Evolutionary conservation across 208 protist species (phyloP), one percentile per base, ranked within the genome.

Genomic region (Angomonas ambiguus): DNA sequence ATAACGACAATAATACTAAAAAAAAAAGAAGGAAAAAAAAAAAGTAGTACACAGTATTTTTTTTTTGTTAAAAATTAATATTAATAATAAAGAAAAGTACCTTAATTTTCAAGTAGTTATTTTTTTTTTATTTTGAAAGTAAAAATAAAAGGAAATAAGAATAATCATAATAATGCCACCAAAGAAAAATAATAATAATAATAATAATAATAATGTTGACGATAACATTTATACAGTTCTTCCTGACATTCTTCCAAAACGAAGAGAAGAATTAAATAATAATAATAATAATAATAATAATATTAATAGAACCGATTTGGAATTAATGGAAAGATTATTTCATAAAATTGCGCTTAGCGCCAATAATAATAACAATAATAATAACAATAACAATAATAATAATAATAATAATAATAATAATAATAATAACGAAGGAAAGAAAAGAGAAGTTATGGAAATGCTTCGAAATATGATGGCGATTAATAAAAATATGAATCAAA

Each of bases 51-150:
- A n/a, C n/a, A n/a, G 10, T 18, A 10, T 31, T 59, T 8, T 24
- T 35, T 25, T 65, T 4, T 48, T 72, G 25, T 60, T 73, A 56
- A 45, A 76, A 63, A 66, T 55, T 48, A 58, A 13, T 58, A 58
- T 41, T 59, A 11, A 69, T 41, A 45, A 27, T 49, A 57, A 24
- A 24, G 18, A 28, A 51, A 16, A 34, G 49, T 30, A 48, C 13
- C 38, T 11, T 48, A 48, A 11, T 18, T 11, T 48, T 45, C 34
- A 49, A 27, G 4, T 11, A 32, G 45, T 28, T 61, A 25, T 65
- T 11, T 51, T 22, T 31, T 51, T 70, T 62, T 73, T 72, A 20
- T 59, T 53, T 69, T 45, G 2, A 33, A 63, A 35, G 51, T 6
- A 11, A 51, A 58, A 38, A 20, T 58, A 48, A 45, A 18, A 48